Evolutionary conservation across 768 basidiomycete genomes (phyloP).

Genomic region (Lactifluus piperatus): DNA sequence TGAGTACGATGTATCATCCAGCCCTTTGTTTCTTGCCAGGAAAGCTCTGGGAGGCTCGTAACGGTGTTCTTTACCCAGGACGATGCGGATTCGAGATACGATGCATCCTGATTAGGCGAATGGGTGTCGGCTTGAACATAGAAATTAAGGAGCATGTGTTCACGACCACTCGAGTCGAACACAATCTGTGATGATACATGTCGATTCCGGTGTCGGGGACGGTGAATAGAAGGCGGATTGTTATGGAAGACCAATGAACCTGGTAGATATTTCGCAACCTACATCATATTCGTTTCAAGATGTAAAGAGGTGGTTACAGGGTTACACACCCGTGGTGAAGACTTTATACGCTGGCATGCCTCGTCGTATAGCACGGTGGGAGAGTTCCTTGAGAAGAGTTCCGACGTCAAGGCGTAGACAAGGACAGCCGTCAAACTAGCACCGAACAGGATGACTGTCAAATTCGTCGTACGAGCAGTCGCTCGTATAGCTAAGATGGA

Average conservation of each 20-base stretch:
- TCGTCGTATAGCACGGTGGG: conserved; percentile 72
- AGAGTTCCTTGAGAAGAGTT: conserved; percentile 82
- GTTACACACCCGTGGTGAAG: conserved; percentile 35
- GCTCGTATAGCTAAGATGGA: conserved; percentile 38
- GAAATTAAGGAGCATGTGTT: conserved; percentile 81
- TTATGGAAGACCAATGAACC: conserved; percentile 70
- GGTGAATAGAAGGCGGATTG: conserved; percentile 63
- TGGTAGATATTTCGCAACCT: conserved; percentile 66
- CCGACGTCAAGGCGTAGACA: conserved; percentile 70
- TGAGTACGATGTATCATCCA: conserved; percentile 38
- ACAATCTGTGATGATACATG: conserved; percentile 74
- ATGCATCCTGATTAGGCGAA: conserved; percentile 32
- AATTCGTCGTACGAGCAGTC: conserved; percentile 43
- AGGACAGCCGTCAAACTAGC: conserved; percentile 72
- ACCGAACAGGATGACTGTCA: conserved; percentile 58
- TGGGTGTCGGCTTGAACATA: conserved; percentile 59
- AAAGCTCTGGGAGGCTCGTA: conserved; percentile 39
- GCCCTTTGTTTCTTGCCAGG: conserved; percentile 44
- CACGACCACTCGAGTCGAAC: conserved; percentile 62
- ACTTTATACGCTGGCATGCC: conserved; percentile 42
- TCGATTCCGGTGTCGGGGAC: conserved; percentile 76
- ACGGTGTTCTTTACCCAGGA: conserved; percentile 37
- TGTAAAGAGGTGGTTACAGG: not conserved
- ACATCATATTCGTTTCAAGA: conserved; percentile 3
- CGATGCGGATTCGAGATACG: conserved; percentile 36